phyloP scores from a whole-genome alignment of 2,329 filamentous ascomycete genomes.

The Pestalotiopsis fici region DNA sequence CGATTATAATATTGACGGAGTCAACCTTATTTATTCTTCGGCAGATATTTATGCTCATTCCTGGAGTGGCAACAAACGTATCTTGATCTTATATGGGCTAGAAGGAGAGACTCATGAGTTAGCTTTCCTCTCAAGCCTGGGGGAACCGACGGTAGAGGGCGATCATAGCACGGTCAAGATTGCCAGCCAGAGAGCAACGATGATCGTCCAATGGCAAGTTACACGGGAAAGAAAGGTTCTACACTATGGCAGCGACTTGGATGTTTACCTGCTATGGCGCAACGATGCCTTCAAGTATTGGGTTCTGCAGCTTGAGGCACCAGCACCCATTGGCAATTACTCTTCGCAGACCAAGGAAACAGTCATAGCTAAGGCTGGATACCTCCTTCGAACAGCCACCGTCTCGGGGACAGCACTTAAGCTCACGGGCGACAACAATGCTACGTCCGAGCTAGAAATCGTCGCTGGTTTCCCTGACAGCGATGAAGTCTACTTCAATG shows the following conservation, averaged over 20 bases:
- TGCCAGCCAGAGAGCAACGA: not conserved
- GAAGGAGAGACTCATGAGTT: slow-evolving; percentile 65
- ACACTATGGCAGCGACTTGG: slow-evolving; percentile 32
- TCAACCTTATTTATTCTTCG: slow-evolving; percentile 65
- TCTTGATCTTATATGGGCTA: slow-evolving; percentile 64
- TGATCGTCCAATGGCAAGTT: slow-evolving; percentile 8
- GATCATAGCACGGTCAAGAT: slow-evolving; percentile 5
- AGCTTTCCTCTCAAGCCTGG: slow-evolving; percentile 35
- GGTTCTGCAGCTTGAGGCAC: slow-evolving; percentile 45
- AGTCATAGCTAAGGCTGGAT: slow-evolving; percentile 64
- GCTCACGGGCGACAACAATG: slow-evolving; percentile 72
- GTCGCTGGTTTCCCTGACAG: slow-evolving; percentile 57
- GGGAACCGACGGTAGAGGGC: slow-evolving; percentile 33
- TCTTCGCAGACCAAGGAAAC: slow-evolving; percentile 14
- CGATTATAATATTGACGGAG: slow-evolving; percentile 63
- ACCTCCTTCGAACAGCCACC: slow-evolving; percentile 63
- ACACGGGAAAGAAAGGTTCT: slow-evolving; percentile 37
- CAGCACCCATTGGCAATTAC: slow-evolving; percentile 12
- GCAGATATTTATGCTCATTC: slow-evolving; percentile 67
- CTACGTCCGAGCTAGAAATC: slow-evolving; percentile 67
- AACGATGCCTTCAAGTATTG: slow-evolving; percentile 59
- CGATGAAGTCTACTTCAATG: slow-evolving; percentile 63
- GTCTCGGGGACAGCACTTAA: slow-evolving; percentile 56
- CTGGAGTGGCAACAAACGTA: slow-evolving; percentile 45
- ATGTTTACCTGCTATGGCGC: slow-evolving; percentile 46